Evolutionary conservation across 495 filamentous ascomycete genomes (phyloP).

Genomic region (Clohesyomyces aquaticus): DNA sequence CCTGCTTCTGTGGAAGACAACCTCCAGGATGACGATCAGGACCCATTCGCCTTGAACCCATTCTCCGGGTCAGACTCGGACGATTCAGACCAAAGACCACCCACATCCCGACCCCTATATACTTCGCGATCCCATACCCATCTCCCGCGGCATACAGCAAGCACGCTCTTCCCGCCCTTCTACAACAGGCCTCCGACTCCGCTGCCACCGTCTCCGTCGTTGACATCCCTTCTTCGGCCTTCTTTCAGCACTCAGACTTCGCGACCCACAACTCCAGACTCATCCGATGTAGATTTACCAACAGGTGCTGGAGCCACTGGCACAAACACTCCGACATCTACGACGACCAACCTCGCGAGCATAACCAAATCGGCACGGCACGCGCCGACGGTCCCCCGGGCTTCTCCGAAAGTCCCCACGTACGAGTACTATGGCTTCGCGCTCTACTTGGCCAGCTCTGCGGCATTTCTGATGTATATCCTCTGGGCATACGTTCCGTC

Average conservation of each 20-base stretch:
- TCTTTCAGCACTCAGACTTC: slow-evolving; percentile 69
- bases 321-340: slow-evolving; percentile 47
- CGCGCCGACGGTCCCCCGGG: slow-evolving; percentile 78
- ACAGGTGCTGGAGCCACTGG: slow-evolving; percentile 25
- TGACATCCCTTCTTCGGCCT: slow-evolving; percentile 91
- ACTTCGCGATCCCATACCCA: slow-evolving; percentile 45
- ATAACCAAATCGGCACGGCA: slow-evolving; percentile 65
- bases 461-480: slow-evolving; percentile 85
- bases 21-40: slow-evolving; percentile 36
- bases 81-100: slow-evolving; percentile 31
- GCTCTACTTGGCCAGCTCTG: slow-evolving; percentile 80
- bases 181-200: slow-evolving; percentile 61
- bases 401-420: slow-evolving; percentile 89
- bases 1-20: slow-evolving; percentile 43
- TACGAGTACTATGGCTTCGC: slow-evolving; percentile 99
- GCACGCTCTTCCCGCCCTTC: slow-evolving; percentile 50
- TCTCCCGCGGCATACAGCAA: slow-evolving; percentile 36
- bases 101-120: slow-evolving; percentile 34
- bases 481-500: slow-evolving; percentile 94
- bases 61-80: slow-evolving; percentile 33
- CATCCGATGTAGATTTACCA: slow-evolving; percentile 77
- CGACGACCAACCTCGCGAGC: slow-evolving; percentile 61
- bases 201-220: slow-evolving; percentile 86
- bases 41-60: slow-evolving; percentile 17
- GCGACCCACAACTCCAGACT: slow-evolving; percentile 87